phyloP scores from a whole-genome alignment of 176 grass and related monocot genomes.

The Bromus sterilis region DNA sequence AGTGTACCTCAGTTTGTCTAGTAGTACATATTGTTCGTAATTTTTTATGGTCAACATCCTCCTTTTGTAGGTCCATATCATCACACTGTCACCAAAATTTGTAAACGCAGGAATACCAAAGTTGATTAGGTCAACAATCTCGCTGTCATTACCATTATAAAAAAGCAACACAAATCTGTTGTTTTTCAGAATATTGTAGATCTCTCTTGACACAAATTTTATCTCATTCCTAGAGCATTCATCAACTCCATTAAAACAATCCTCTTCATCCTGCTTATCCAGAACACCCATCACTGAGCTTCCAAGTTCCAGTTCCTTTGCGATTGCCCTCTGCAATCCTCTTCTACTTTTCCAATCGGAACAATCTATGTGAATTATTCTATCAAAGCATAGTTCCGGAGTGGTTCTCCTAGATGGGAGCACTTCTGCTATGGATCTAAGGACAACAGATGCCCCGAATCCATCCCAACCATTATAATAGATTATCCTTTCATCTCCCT shows the following conservation, averaged over 20 bases:
- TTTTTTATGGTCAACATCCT: neutral
- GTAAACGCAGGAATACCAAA: neutral
- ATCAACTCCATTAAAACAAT: neutral
- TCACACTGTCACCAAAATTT: fast-evolving
- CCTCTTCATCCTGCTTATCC: neutral
- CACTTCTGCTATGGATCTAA: neutral
- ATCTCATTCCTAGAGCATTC: neutral
- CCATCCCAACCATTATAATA: neutral
- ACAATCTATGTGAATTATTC: neutral
- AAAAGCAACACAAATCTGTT: neutral
- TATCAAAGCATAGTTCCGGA: neutral
- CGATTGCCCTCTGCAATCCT: neutral
- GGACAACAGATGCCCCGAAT: neutral
- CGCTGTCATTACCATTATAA: neutral
- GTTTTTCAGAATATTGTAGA: too few relatives aligned
- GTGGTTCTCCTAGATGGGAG: fast-evolving
- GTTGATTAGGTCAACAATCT: neutral
- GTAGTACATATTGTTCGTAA: fast-evolving
- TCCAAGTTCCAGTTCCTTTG: neutral
- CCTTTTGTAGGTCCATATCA: neutral
- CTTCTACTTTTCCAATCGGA: neutral
- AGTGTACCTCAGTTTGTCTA: neutral
- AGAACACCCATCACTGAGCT: neutral
- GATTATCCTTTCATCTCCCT: neutral
- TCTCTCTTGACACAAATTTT: fast-evolving